A percentile compares a stretch with the other conserved stretches of the same genome.
These are phyloP conservation scores for Ballota nigra DNA, from an alignment of 257 asterid genomes.

Conservation along the genomic window DNA sequence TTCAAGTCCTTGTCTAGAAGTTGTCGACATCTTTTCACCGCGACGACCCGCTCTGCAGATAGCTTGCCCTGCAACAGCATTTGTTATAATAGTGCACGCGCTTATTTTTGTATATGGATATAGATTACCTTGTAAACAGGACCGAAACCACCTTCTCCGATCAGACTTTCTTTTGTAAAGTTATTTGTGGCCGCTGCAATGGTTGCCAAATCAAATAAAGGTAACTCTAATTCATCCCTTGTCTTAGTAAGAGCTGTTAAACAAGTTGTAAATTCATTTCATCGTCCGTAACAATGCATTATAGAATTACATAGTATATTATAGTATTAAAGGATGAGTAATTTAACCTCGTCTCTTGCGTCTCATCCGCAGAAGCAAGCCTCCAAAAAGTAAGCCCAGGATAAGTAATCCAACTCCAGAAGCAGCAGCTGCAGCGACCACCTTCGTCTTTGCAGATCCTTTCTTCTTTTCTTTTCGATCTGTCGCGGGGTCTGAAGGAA, in stretches of 20 bases:
- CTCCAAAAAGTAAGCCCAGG: slow-evolving; percentile 5
- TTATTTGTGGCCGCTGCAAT: slow-evolving; percentile 38
- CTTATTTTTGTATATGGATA: background rate
- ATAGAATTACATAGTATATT: background rate
- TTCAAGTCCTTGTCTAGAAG: slow-evolving; percentile 24
- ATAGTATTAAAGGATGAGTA: background rate
- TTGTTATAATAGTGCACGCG: background rate
- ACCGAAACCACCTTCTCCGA: slow-evolving; percentile 59
- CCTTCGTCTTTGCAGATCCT: slow-evolving; percentile 6
- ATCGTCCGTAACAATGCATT: slow-evolving; percentile 11
- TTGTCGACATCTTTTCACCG: slow-evolving; percentile 29
- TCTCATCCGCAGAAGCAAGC: background rate
- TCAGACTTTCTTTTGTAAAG: slow-evolving; percentile 31
- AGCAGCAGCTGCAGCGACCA: background rate
- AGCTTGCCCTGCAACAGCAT: slow-evolving; percentile 24
- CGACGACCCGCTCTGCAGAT: slow-evolving; percentile 17
- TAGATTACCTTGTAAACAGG: slow-evolving; percentile 39
- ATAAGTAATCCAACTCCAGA: slow-evolving; percentile 9
- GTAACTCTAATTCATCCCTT: slow-evolving; percentile 35
- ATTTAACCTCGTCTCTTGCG: slow-evolving; percentile 16
- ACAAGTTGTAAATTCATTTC: background rate
- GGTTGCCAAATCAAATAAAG: slow-evolving; percentile 35
- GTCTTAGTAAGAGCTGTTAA: slow-evolving; percentile 9
- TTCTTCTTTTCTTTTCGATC: slow-evolving; percentile 13
- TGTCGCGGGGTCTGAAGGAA: background rate